Evolutionary conservation across 306 rosid species (phyloP).

Genomic region (Medicago truncatula): DNA sequence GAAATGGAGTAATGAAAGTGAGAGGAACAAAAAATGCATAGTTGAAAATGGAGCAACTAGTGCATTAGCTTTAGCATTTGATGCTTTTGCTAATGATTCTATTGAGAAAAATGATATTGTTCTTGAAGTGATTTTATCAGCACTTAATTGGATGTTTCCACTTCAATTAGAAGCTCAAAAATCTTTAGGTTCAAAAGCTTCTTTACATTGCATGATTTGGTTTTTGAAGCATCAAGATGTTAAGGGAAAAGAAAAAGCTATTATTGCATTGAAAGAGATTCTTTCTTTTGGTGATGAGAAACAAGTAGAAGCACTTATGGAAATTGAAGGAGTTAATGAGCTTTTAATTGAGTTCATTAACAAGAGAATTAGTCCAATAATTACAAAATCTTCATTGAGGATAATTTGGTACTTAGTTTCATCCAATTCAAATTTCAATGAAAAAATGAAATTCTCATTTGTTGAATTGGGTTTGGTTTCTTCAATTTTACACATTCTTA

Average conservation of each 20-base stretch:
- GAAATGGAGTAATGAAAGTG: constrained; percentile 64
- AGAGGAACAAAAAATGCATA: constrained; percentile 57
- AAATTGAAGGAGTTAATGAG: constrained; percentile 55
- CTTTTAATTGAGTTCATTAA: constrained; percentile 56
- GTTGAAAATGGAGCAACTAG: constrained; percentile 58
- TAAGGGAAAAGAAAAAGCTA: constrained; percentile 57
- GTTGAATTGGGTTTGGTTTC: constrained; percentile 60
- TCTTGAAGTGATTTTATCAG: constrained; percentile 60
- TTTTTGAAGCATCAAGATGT: constrained; percentile 59
- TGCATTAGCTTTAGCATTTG: constrained; percentile 59
- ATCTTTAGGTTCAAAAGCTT: constrained; percentile 57
- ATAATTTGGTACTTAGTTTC: constrained; percentile 56
- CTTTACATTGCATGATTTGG: constrained; percentile 66
- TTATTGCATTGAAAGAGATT: constrained; percentile 61
- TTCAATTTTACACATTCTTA: constrained; percentile 51
- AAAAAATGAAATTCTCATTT: constrained; percentile 44
- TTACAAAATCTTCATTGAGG: constrained; percentile 60
- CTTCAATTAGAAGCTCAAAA: constrained; percentile 59
- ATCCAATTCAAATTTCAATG: constrained; percentile 33
- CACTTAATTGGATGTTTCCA: constrained; percentile 73
- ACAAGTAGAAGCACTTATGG: constrained; percentile 48
- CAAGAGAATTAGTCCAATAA: constrained; percentile 51
- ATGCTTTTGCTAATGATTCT: constrained; percentile 55
- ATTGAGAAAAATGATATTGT: constrained; percentile 44
- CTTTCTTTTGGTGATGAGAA: constrained; percentile 53